phyloP scores from a whole-genome alignment of 257 asterid genomes.

The Rubia yunnanensis region DNA sequence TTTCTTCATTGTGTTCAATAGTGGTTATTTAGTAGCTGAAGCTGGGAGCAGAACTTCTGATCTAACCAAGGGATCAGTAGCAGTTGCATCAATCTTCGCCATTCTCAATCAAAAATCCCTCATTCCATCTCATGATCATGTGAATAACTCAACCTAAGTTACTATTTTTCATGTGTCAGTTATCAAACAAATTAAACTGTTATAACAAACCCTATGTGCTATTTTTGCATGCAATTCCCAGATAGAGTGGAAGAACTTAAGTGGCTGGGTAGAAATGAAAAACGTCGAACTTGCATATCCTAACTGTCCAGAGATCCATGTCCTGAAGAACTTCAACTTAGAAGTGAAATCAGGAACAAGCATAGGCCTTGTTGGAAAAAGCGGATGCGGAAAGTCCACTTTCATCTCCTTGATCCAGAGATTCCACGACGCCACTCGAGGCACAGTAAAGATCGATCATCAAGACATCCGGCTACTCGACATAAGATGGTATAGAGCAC shows the following conservation, averaged over 20 bases:
- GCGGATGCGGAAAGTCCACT: constrained; percentile 85
- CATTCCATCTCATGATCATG: constrained; percentile 23
- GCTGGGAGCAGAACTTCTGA: constrained; percentile 96
- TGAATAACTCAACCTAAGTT: no score
- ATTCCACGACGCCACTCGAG: constrained; percentile 53
- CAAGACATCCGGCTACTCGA: constrained; percentile 47
- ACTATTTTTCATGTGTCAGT: no score
- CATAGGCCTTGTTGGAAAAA: constrained; percentile 69
- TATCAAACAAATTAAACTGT: no score
- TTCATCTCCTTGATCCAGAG: constrained; percentile 59
- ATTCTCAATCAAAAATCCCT: constrained; percentile 57
- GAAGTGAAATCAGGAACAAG: constrained; percentile 64
- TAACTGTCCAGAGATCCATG: constrained; percentile 35
- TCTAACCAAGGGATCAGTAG: constrained; percentile 69
- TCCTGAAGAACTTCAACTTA: constrained; percentile 43
- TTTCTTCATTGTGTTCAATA: constrained; percentile 62
- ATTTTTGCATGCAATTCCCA: no score
- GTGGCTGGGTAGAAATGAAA: constrained; percentile 50
- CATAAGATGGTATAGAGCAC: constrained; percentile 51
- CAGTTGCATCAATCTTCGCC: constrained; percentile 54
- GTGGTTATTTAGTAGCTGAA: constrained; percentile 74
- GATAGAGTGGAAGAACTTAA: constrained; percentile 28
- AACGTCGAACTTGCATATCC: constrained; percentile 62
- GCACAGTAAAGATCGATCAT: constrained; percentile 51
- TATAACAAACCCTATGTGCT: no score